phyloP scores from a whole-genome alignment of 192 early-diverging fungal genomes.

The Mortierella hygrophila region DNA sequence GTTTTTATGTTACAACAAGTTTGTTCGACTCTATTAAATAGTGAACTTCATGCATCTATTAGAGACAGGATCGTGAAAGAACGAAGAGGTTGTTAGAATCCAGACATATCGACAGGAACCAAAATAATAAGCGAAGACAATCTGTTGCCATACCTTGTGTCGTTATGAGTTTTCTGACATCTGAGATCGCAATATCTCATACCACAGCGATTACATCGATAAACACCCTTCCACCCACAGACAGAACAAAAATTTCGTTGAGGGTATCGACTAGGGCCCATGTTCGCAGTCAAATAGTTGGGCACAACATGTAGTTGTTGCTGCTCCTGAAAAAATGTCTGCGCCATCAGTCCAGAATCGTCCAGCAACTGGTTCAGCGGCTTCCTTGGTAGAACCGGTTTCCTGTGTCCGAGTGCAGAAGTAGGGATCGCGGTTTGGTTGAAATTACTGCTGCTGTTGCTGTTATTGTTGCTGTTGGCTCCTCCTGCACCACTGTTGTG shows the following conservation, averaged over 20 bases:
- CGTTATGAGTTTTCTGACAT: conserved; percentile 70
- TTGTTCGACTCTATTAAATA: conserved; percentile 14
- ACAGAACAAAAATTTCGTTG: conserved; percentile 73
- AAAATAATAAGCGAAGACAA: too few relatives aligned
- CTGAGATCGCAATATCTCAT: conserved; percentile 74
- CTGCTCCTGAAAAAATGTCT: neutral
- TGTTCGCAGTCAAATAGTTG: conserved; percentile 54
- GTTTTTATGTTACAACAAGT: conserved; percentile 9
- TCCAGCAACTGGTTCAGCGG: conserved; percentile 45
- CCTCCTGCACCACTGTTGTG: neutral
- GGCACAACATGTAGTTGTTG: conserved; percentile 2
- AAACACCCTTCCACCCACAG: conserved; percentile 72
- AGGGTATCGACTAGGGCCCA: conserved; percentile 55
- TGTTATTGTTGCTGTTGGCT: neutral
- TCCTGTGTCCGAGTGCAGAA: conserved; percentile 18
- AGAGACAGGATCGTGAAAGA: neutral
- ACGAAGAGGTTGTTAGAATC: neutral
- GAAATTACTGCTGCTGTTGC: neutral
- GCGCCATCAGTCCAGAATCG: conserved; percentile 25
- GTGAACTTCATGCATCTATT: conserved; percentile 56
- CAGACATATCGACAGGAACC: too few relatives aligned
- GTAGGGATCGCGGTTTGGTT: neutral
- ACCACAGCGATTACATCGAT: conserved; percentile 73
- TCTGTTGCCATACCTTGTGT: conserved; percentile 61
- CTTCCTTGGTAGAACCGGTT: conserved; percentile 32